Evolutionary conservation across 192 early-diverging fungal species (phyloP).

Genomic region (Dispira simplex): DNA sequence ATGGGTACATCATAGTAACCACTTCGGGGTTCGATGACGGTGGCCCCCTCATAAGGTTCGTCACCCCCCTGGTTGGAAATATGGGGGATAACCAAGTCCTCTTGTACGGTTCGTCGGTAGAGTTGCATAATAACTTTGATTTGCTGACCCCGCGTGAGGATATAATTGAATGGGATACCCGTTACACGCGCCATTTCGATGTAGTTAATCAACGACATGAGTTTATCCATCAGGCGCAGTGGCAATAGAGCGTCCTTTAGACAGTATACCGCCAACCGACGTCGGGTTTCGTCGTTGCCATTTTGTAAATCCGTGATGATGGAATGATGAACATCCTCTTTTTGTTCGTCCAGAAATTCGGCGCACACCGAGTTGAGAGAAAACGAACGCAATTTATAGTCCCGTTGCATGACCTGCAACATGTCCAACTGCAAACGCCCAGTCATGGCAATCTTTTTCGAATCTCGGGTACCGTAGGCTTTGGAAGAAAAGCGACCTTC

Average conservation of each 20-base stretch:
- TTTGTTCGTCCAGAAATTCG: slow-evolving; percentile 93
- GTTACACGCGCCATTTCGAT: slow-evolving; percentile 99
- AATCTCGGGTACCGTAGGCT: slow-evolving; percentile 85
- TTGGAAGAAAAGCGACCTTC: slow-evolving; percentile 65
- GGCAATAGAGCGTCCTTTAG: slow-evolving; percentile 95
- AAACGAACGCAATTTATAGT: slow-evolving; percentile 91
- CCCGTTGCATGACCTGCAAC: slow-evolving; percentile 85
- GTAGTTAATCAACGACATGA: slow-evolving; percentile 94
- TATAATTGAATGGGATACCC: slow-evolving; percentile 88
- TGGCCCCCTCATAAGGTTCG: slow-evolving; percentile 89
- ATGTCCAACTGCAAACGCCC: slow-evolving; percentile 90
- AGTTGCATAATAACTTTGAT: slow-evolving; percentile 97
- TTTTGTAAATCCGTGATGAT: slow-evolving; percentile 97
- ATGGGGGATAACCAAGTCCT: slow-evolving; percentile 81
- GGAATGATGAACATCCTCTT: slow-evolving; percentile 97
- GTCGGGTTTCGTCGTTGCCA: slow-evolving; percentile 83
- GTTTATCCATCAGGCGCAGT: slow-evolving; percentile 85
- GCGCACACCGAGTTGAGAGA: slow-evolving; percentile 92
- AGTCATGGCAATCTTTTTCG: slow-evolving; percentile 74
- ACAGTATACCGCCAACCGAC: slow-evolving; percentile 92
- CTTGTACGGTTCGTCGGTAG: slow-evolving; percentile 65
- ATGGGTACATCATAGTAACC: slow-evolving; percentile 94
- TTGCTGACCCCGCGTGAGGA: slow-evolving; percentile 89
- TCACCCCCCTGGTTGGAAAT: slow-evolving; percentile 67
- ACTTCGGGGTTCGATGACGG: slow-evolving; percentile 85